Evolutionary conservation across 441 rosid species (phyloP), one percentile per base, ranked within the genome.

Genomic region (Gossypium davidsonii): DNA sequence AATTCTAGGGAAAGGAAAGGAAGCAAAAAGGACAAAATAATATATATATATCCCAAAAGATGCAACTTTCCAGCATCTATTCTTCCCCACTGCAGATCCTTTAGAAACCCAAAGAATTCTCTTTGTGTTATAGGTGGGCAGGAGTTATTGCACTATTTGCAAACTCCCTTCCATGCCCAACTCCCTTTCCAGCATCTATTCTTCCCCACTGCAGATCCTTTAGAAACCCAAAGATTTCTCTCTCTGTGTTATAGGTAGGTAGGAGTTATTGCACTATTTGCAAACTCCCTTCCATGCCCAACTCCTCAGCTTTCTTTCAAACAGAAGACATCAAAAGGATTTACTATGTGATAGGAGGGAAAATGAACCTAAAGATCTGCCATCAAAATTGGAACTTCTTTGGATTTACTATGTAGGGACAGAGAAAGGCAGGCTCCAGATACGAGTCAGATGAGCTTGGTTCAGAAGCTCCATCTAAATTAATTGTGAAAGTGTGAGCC

Each of bases 71-170:
- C 48, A 56, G 79, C 84, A 26, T 26, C 31, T 26, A 26, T 26
- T 26, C 31, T 26, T 25, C 26, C 26, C 77, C 12, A 9, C 61
- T 11, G 28, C 6, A 8, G 23, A 20, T 21, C 31, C 60, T 18
- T 55, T 62, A 20, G 68, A 73, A 74, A 69, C 67, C 64, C 77
- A 28, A 75, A 73, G 83, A 77, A 75, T 64, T 73, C 79, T 73
- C 9, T 6, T 2, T 6, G 42, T 37, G 63, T 53, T 34, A 8
- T 57, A 73, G 70, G 75, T 72, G 76, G 21, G 82, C 71, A 77
- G 77, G 83, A 78, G 79, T 84, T 84, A 81, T 83, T 86, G 84
- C 86, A 79, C 84, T 81, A 84, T 82, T 69, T 82, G 86, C 84
- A 83, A 79, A 81, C 73, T 81, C 79, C 58, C 23, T 17, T 15